phyloP scores from a whole-genome alignment of 495 filamentous ascomycete species.

The Xylaria longipes region DNA sequence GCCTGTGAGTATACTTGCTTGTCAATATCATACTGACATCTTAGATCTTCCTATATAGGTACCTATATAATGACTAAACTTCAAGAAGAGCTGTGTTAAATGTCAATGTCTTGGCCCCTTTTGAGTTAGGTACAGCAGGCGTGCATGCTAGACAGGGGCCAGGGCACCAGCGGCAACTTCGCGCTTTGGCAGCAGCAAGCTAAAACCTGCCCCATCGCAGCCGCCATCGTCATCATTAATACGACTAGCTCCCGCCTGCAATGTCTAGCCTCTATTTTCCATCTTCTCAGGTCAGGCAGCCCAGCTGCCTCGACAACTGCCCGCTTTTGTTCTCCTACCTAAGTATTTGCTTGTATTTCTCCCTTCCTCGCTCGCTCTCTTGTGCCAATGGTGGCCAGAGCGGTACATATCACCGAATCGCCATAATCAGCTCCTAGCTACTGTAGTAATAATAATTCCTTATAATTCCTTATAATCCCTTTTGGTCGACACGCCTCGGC shows the following conservation, averaged over 20 bases:
- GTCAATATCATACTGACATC: not conserved
- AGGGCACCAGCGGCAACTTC: not conserved
- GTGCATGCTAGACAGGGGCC: not conserved
- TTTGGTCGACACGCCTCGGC: not conserved
- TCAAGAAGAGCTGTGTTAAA: not conserved
- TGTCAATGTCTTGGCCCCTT: not conserved
- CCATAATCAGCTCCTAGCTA: not conserved
- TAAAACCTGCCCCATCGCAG: constrained; percentile 10
- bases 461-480: too few species aligned
- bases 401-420: not conserved
- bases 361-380: not conserved
- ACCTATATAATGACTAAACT: not conserved
- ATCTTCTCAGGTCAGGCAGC: not conserved
- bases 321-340: constrained; percentile 2
- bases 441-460: not conserved
- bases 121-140: not conserved
- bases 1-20: too few species aligned
- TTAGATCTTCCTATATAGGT: too few species aligned
- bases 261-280: not conserved
- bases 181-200: not conserved
- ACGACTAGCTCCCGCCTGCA: constrained; percentile 7
- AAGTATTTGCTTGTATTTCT: not conserved
- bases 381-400: not conserved
- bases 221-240: constrained; percentile 26
- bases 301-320: constrained; percentile 8